Percentiles rank a stretch among this genome's conserved stretches.
phyloP scores from a whole-genome alignment of 441 rosid genomes.

The Metrosideros polymorpha region DNA sequence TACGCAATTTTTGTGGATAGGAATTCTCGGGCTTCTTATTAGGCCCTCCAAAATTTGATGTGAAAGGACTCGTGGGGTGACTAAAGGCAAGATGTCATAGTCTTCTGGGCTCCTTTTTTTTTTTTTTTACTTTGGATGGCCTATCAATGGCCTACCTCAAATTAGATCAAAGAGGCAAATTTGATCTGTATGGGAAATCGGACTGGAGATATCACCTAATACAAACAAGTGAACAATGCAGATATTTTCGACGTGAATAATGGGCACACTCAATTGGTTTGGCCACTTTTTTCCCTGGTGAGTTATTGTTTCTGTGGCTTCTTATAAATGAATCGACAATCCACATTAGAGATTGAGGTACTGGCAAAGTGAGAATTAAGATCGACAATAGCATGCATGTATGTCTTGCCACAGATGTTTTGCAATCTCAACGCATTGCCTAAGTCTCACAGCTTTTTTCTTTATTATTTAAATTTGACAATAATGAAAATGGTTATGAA shows the following conservation, averaged over 20 bases:
- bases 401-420: neutral
- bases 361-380: neutral
- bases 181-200: neutral
- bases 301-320: neutral
- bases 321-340: neutral
- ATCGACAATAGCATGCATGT: neutral
- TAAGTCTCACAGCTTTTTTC: neutral
- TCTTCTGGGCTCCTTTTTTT: too few relatives aligned
- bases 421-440: neutral
- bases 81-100: too few relatives aligned
- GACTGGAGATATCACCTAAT: too few relatives aligned
- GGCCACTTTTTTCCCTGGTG: neutral
- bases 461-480: too few relatives aligned
- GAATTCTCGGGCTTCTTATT: too few relatives aligned
- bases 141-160: neutral
- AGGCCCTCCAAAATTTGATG: too few relatives aligned
- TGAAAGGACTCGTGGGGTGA: too few relatives aligned
- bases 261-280: neutral
- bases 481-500: neutral
- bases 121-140: too few relatives aligned
- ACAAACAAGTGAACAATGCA: neutral
- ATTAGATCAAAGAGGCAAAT: neutral
- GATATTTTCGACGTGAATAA: neutral
- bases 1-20: too few relatives aligned
- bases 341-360: neutral